A percentile compares a stretch with the other conserved stretches of the same genome.
Evolutionary conservation across 192 early-diverging fungal genomes (phyloP).

Genomic region (Backusella luteola): DNA sequence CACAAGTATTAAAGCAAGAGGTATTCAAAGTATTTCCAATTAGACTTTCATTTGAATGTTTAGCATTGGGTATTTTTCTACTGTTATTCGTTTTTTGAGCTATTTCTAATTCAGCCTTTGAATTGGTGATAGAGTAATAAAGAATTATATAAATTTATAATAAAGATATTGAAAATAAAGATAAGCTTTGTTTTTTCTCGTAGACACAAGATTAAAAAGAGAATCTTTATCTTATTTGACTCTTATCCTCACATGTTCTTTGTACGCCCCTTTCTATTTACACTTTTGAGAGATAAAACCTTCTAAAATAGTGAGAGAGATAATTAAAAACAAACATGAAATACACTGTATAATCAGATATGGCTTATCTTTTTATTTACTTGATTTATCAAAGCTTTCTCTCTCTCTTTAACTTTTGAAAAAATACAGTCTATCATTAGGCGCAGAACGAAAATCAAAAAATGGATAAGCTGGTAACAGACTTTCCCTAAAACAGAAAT

Average conservation of each 20-base stretch:
- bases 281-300: not conserved
- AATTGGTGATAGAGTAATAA: not conserved
- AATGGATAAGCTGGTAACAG: not conserved
- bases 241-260: conserved; percentile 9
- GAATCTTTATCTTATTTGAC: conserved; percentile 5
- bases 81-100: not conserved
- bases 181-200: not conserved
- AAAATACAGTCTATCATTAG: not conserved
- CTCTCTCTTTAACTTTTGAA: not conserved
- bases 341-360: conserved; percentile 4
- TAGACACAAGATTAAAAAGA: conserved; percentile 1
- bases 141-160: not conserved
- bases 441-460: not conserved
- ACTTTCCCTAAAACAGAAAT: not conserved
- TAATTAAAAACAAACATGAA: not conserved
- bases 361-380: not conserved
- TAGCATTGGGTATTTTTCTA: not conserved
- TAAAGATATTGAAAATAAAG: not conserved
- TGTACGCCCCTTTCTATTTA: not conserved
- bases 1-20: not conserved
- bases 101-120: not conserved
- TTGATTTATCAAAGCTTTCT: not conserved
- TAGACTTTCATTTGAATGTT: not conserved
- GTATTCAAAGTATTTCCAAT: not conserved
- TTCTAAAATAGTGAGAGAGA: not conserved